Percentiles rank a stretch among this genome's conserved stretches.
Conservation (phyloP, 805 yeast species). For the Phaffomyces opuntiae region DNA sequence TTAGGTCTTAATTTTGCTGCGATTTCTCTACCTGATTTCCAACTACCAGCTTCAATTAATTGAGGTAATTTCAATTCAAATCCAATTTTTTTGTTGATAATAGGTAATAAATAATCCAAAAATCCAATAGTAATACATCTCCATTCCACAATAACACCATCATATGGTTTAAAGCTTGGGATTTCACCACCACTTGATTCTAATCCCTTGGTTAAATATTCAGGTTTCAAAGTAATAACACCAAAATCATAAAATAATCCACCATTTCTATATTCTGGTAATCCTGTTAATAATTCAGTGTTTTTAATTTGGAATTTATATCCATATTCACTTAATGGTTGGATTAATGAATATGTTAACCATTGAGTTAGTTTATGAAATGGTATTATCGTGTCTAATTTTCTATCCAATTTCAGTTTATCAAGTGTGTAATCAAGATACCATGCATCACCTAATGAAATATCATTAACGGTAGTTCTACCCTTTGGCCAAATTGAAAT, state of each 20-base stretch:
- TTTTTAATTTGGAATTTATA: conserved; percentile 48
- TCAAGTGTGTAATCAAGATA: conserved; percentile 28
- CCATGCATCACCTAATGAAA: conserved; percentile 61
- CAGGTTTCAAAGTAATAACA: conserved; percentile 41
- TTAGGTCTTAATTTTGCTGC: conserved; percentile 43
- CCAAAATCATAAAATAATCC: conserved; percentile 55
- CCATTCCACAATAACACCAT: conserved; percentile 64
- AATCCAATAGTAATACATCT: conserved; percentile 54
- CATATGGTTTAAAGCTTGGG: conserved; percentile 47
- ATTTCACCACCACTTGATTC: conserved; percentile 24
- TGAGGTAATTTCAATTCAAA: conserved; percentile 44
- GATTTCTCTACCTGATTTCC: conserved; percentile 60
- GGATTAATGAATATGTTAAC: conserved; percentile 54
- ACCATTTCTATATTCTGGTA: conserved; percentile 79
- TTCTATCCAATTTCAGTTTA: conserved; percentile 14
- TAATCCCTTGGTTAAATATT: conserved; percentile 31
- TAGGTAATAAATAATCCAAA: conserved; percentile 44
- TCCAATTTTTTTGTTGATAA: conserved; percentile 40
- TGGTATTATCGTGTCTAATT: conserved; percentile 41
- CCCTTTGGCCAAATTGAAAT: conserved; percentile 58
- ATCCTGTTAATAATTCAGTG: conserved; percentile 81
- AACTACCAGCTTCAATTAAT: conserved; percentile 59
- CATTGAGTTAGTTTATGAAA: conserved; percentile 65
- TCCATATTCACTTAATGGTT: conserved; percentile 43
- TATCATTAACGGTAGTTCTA: conserved; percentile 42